phyloP scores from a whole-genome alignment of 805 yeast species.

The Candida ponderosae region DNA sequence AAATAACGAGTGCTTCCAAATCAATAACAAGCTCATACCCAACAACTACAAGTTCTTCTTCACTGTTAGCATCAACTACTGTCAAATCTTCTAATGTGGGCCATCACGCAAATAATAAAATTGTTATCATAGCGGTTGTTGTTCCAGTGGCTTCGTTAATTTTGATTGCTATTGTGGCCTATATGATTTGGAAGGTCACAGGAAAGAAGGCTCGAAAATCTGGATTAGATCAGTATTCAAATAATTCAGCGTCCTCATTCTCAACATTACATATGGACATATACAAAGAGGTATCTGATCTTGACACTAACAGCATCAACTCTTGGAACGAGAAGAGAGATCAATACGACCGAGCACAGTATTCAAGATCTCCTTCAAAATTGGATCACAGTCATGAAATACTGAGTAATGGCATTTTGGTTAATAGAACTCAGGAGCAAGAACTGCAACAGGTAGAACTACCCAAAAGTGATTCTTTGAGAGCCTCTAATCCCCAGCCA shows the following conservation, averaged over 20 bases:
- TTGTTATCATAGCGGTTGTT: constrained; percentile 24
- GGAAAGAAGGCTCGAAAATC: too few relatives aligned
- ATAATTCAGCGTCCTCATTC: too few relatives aligned
- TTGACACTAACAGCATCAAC: constrained; percentile 17
- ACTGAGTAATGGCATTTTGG: too few relatives aligned
- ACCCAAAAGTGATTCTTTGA: too few relatives aligned
- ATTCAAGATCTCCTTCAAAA: background rate
- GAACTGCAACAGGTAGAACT: too few relatives aligned
- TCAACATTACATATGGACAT: too few relatives aligned
- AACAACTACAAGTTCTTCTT: background rate
- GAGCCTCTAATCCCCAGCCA: too few relatives aligned
- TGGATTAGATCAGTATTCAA: too few relatives aligned
- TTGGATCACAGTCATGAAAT: too few relatives aligned
- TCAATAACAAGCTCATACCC: background rate
- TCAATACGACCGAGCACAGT: constrained; percentile 10
- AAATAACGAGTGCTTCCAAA: background rate
- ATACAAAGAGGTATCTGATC: constrained; percentile 11
- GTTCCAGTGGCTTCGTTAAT: constrained; percentile 23
- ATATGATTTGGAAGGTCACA: constrained; percentile 11
- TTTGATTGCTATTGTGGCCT: constrained; percentile 5
- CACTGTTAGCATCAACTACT: constrained; percentile 8
- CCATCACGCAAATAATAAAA: background rate
- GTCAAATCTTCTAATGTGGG: background rate
- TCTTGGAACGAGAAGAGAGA: constrained; percentile 18
- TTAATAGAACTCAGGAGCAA: too few relatives aligned